phyloP scores from a whole-genome alignment of 2,329 filamentous ascomycete species.

The Ophiostoma ulmi region DNA sequence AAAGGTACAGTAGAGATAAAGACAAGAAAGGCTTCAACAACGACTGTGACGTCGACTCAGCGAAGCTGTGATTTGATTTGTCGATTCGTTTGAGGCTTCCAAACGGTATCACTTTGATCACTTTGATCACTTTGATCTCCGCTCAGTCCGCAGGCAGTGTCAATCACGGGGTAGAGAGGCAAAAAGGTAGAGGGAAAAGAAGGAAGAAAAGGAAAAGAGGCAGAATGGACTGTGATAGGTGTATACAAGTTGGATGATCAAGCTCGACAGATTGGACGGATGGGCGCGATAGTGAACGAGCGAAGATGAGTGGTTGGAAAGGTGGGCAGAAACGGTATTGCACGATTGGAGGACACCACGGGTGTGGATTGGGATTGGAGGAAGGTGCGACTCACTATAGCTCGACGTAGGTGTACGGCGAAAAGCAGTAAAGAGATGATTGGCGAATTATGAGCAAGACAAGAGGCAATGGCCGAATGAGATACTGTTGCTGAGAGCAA shows the following conservation, averaged over 20 bases:
- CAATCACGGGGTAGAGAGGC: conserved; percentile 48
- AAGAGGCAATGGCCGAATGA: not conserved
- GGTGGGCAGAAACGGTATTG: conserved; percentile 18
- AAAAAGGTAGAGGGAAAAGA: not conserved
- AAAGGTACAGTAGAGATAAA: not conserved
- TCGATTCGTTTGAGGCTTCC: not conserved
- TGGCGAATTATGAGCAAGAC: too few relatives aligned
- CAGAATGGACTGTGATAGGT: not conserved
- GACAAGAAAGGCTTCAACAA: not conserved
- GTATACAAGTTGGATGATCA: not conserved
- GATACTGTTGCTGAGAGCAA: not conserved
- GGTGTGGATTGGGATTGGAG: conserved; percentile 10
- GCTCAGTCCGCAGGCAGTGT: conserved; percentile 40
- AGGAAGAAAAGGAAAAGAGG: not conserved
- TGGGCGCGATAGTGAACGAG: conserved; percentile 4
- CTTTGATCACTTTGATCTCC: conserved; percentile 25
- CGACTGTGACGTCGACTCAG: not conserved
- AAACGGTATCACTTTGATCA: not conserved
- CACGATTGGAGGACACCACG: conserved; percentile 15
- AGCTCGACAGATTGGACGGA: conserved; percentile 19
- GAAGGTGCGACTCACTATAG: not conserved
- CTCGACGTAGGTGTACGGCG: too few relatives aligned
- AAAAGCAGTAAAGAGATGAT: too few relatives aligned
- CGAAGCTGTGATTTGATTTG: conserved; percentile 19
- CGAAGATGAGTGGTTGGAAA: conserved; percentile 15